Conservation (phyloP, 2,329 filamentous ascomycete genomes). For the Davidsoniella eucalypti region DNA sequence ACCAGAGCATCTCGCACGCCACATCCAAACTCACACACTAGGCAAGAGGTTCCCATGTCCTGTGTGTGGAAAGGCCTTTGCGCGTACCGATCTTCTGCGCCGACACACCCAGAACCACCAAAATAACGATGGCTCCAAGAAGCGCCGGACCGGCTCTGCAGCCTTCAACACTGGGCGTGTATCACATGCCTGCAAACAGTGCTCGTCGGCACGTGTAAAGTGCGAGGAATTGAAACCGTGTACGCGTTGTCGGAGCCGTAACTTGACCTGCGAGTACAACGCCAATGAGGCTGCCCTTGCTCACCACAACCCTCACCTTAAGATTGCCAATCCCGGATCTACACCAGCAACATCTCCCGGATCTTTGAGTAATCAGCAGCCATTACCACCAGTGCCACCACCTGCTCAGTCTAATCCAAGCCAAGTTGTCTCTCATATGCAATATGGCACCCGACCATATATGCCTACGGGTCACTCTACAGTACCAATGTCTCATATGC, state of each 20-base stretch:
- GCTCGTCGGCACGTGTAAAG: slow-evolving; percentile 35
- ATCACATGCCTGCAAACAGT: slow-evolving; percentile 35
- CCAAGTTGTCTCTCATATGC: no score
- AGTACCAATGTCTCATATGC: slow-evolving; percentile 1
- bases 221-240: slow-evolving; percentile 40
- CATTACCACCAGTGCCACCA: not conserved
- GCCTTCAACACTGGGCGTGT: slow-evolving; percentile 32
- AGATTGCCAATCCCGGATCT: slow-evolving; percentile 13
- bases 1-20: slow-evolving; percentile 36
- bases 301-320: slow-evolving; percentile 13
- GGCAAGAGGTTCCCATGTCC: slow-evolving; percentile 33
- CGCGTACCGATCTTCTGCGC: slow-evolving; percentile 35
- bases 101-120: slow-evolving; percentile 35
- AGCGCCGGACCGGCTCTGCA: slow-evolving; percentile 28
- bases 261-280: slow-evolving; percentile 28
- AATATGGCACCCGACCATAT: no score
- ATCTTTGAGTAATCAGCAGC: not conserved
- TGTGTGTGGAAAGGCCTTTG: slow-evolving; percentile 37
- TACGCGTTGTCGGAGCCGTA: slow-evolving; percentile 31
- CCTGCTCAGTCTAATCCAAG: not conserved
- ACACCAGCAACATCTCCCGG: not conserved
- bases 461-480: not conserved
- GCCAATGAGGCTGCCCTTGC: slow-evolving; percentile 18
- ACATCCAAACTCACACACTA: slow-evolving; percentile 34
- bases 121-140: slow-evolving; percentile 30